These are phyloP conservation scores for Malassezia restricta DNA, from an alignment of 1,284 basidiomycete genomes.

Conservation along the genomic window DNA sequence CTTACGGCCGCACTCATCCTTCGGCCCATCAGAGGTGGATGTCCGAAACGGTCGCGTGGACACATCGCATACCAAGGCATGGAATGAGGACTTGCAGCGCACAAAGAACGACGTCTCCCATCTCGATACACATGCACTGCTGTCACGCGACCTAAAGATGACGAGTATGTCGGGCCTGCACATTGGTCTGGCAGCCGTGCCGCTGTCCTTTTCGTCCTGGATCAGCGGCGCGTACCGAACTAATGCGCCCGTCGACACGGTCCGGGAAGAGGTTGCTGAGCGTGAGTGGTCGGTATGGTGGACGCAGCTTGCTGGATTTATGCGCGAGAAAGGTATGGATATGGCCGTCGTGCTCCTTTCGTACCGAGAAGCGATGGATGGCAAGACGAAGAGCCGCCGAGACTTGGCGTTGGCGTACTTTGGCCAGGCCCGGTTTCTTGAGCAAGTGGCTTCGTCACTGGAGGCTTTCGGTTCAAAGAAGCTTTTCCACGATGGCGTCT, in stretches of 20 bases:
- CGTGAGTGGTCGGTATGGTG: slow-evolving; percentile 31
- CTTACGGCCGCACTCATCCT: slow-evolving; percentile 25
- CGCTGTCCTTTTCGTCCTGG: slow-evolving; percentile 28
- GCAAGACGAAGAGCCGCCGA: slow-evolving; percentile 24
- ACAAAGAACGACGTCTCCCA: slow-evolving; percentile 63
- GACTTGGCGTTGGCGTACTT: slow-evolving; percentile 21
- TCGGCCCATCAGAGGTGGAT: slow-evolving; percentile 6
- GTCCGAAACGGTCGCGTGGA: background rate
- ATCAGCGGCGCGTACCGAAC: slow-evolving; percentile 19
- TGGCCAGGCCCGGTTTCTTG: background rate
- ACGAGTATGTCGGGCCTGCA: background rate
- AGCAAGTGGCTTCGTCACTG: background rate
- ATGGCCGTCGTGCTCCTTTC: slow-evolving; percentile 28
- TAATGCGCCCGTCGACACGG: background rate
- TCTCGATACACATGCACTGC: slow-evolving; percentile 7
- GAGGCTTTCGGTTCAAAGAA: background rate
- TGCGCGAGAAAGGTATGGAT: slow-evolving; percentile 25
- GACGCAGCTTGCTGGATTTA: slow-evolving; percentile 22
- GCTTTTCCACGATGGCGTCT: background rate
- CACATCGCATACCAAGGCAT: background rate
- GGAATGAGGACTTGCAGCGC: slow-evolving; percentile 59
- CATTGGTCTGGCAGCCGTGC: slow-evolving; percentile 26
- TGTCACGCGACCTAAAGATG: slow-evolving; percentile 11
- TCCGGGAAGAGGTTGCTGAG: slow-evolving; percentile 16
- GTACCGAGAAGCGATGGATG: slow-evolving; percentile 18